These are phyloP conservation scores for Botrytis pseudocinerea DNA, from an alignment of 2,329 filamentous ascomycete species.

Conservation along the genomic window DNA sequence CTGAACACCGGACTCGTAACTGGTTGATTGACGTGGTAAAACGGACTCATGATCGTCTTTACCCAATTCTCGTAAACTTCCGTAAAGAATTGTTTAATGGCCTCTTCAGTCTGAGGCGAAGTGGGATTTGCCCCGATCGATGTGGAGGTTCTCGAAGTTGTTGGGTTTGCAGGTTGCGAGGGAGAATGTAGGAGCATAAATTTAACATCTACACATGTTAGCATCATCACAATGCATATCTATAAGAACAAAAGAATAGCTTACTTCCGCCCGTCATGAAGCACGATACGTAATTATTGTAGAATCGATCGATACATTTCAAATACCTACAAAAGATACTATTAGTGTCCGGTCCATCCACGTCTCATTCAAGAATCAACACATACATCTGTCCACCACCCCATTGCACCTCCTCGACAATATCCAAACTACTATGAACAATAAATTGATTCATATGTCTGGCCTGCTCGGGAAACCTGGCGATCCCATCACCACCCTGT, in stretches of 20 bases:
- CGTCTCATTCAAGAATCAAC: constrained; percentile 25
- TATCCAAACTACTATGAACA: constrained; percentile 88
- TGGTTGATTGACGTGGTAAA: constrained; percentile 83
- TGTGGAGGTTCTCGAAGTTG: constrained; percentile 58
- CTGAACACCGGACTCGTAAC: constrained; percentile 86
- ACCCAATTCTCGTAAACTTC: constrained; percentile 97
- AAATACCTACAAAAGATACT: constrained; percentile 68
- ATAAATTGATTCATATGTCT: constrained; percentile 97
- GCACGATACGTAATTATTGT: constrained; percentile 91
- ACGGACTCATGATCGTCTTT: constrained; percentile 96
- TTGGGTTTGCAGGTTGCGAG: constrained; percentile 48
- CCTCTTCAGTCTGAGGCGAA: constrained; percentile 89
- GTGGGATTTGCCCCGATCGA: constrained; percentile 81
- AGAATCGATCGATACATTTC: constrained; percentile 95
- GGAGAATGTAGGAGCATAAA: constrained; percentile 94
- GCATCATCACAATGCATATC: background rate
- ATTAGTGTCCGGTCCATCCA: constrained; percentile 17
- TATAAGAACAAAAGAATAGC: constrained; percentile 24
- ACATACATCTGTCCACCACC: constrained; percentile 76
- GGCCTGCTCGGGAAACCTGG: constrained; percentile 84
- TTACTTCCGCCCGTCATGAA: constrained; percentile 83
- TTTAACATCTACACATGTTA: constrained; percentile 61
- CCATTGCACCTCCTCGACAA: constrained; percentile 97
- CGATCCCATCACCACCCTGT: constrained; percentile 87
- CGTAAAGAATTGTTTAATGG: constrained; percentile 88